Base-by-base conservation (phyloP, 192 early-diverging fungal genomes). In the Kickxella alabastrina region DNA sequence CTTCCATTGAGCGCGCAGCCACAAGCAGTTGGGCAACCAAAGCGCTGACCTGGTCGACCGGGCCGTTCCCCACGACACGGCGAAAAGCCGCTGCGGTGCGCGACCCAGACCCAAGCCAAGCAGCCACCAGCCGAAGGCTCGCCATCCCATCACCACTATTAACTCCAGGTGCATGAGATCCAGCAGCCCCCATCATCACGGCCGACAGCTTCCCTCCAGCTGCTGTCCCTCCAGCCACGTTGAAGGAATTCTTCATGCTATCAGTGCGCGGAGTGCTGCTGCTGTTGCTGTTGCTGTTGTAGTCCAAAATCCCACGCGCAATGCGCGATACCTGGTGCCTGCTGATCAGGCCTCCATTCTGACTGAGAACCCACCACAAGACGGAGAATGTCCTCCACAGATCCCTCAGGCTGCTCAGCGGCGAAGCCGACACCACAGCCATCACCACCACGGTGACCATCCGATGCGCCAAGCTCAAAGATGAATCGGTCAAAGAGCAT, bases 281-380 rank as follows among this genome's bases (percentile, higher is more conserved):
- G 26, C 43, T 31, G 44, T 23, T 22, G 36, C 14, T 38, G 49
- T 29, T 51, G 47, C 12, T 19, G 42, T 15, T 27, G 42, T 25
- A 59, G 27, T 62, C 71, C 71, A 59, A 75, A 62, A 75, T 64
- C 65, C 71, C 71, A 75, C 64, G 60, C 49, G 71, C 71, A 32
- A 75, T 68, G 64, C 60, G 71, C 32, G 65, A 63, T 34, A 64
- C 39, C 60, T 68, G 65, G 53, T 66, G 65, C 49, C 61, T 58
- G 60, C 64, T 75, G 71, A 75, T 52, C 71, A 56, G 64, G 15
- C 71, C 64, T 46, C 71, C 71, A 75, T 43, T 63, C 58, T 64
- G 71, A 49, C 71, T 66, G 41, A 75, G 55, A 15, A 68, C 54
- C 71, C 71, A 75, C 59, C 55, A 75, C 65, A 75, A 75, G 52